phyloP scores from a whole-genome alignment of 73 alveolate genomes.

The Stentor roeselii region DNA sequence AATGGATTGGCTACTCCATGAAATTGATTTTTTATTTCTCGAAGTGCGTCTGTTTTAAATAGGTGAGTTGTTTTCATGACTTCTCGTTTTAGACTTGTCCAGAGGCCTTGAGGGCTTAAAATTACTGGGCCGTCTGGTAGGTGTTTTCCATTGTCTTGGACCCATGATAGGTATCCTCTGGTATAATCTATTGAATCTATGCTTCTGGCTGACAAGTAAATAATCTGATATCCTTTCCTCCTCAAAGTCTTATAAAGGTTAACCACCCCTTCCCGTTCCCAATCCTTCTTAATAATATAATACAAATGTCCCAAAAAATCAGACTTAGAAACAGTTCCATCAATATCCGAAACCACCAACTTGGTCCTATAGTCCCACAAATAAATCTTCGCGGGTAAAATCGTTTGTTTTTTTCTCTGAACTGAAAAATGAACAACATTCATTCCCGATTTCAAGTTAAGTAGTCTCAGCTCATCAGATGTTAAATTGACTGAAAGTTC shows the following conservation, averaged over 20 bases:
- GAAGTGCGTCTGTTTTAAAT: slow-evolving; percentile 86
- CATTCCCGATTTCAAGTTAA: slow-evolving; percentile 69
- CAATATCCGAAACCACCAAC: slow-evolving; percentile 90
- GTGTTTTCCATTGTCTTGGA: slow-evolving; percentile 47
- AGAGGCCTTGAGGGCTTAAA: slow-evolving; percentile 92
- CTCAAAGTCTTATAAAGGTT: slow-evolving; percentile 63
- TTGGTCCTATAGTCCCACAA: slow-evolving; percentile 76
- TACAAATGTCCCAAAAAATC: slow-evolving; percentile 93
- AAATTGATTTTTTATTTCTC: slow-evolving; percentile 80
- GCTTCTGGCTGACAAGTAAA: slow-evolving; percentile 95
- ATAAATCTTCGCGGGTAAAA: slow-evolving; percentile 67
- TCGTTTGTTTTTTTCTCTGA: slow-evolving; percentile 47
- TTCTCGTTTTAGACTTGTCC: slow-evolving; percentile 88
- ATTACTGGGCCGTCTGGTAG: slow-evolving; percentile 96
- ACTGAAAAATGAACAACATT: slow-evolving; percentile 76
- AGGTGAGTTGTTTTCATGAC: slow-evolving; percentile 83
- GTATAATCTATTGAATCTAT: slow-evolving; percentile 84
- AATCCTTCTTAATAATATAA: slow-evolving; percentile 89
- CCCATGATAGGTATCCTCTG: slow-evolving; percentile 52
- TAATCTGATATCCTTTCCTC: slow-evolving; percentile 85
- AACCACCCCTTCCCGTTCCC: slow-evolving; percentile 94
- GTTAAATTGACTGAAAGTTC: slow-evolving; percentile 43
- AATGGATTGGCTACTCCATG: slow-evolving; percentile 74
- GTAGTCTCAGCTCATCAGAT: slow-evolving; percentile 65
- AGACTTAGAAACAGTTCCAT: slow-evolving; percentile 96